Base-by-base conservation (phyloP, 2,329 filamentous ascomycete genomes). In the Penicillium fuscoglaucum region DNA sequence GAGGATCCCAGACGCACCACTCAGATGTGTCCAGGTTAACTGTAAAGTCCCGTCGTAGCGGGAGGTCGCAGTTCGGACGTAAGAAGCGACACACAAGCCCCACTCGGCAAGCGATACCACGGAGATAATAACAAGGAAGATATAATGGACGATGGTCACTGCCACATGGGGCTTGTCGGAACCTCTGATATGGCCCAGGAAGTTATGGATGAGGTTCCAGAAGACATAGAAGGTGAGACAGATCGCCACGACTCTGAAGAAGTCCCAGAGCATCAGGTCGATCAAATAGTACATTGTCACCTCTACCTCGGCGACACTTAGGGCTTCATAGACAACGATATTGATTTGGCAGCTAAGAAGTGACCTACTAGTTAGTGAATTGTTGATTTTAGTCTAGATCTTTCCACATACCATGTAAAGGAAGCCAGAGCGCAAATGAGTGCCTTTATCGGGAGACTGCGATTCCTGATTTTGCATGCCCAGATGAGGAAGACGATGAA, bases 241-340 rank as follows among this genome's bases (percentile, higher is more conserved):
- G 12, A 51, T 21, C 3, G 39, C 57, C 12, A 61, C 7, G n/a
- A 63, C 19, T 29, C 9, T 12, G 57, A 70, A 70, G 21, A 69
- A 63, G 1, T 54, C 31, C 10, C 48, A 13, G 15, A 70, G 46
- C 57, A 70, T 67, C 7, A 57, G 37, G n/a, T 52, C 35, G 49
- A 69, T 61, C 7, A 63, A 35, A 28, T 64, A 70, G 55, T 65
- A 69, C 33, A 59, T 43, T 4, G 57, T 65, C 26, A 70, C 63
- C 4, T 28, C 51, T 7, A 53, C 44, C 4, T 60, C 48, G 17
- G 66, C 61, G 17, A 68, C 33, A 35, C 44, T 51, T 4, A 69
- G 47, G 26, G 65, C 61, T 39, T 60, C 43, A 12, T 49, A 43
- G n/a, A 62, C 49, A 15, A 69, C 35, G 1, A 3, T 9, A 4